Evolutionary conservation across 495 filamentous ascomycete genomes (phyloP).

Genomic region (Penicillium arizonense): DNA sequence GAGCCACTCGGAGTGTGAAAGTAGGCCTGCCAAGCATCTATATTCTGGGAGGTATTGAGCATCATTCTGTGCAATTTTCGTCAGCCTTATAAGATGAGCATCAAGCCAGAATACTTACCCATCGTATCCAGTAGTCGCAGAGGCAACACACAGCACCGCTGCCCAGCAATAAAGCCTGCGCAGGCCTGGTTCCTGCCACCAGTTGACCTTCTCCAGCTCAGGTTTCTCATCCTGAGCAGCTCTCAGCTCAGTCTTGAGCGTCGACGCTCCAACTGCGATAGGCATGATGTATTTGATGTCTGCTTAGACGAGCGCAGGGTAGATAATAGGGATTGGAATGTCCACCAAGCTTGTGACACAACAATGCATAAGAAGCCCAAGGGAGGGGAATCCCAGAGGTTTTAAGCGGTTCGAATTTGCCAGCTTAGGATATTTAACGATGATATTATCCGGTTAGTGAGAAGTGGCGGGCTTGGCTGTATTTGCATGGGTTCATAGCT

Average conservation of each 20-base stretch:
- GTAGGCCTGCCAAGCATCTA: slow-evolving; percentile 22
- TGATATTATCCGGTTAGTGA: slow-evolving; percentile 7
- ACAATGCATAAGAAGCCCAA: not conserved
- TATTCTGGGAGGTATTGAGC: slow-evolving; percentile 28
- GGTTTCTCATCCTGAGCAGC: slow-evolving; percentile 50
- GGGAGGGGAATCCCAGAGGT: not conserved
- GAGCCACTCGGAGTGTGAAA: slow-evolving; percentile 46
- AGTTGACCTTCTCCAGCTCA: slow-evolving; percentile 57
- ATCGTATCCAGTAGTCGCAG: slow-evolving; percentile 66
- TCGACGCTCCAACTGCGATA: slow-evolving; percentile 9
- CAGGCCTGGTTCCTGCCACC: slow-evolving; percentile 58
- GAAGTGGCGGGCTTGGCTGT: slow-evolving; percentile 1
- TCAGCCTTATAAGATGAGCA: not conserved
- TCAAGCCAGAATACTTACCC: slow-evolving; percentile 27
- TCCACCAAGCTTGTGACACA: not conserved
- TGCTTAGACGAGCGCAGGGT: not conserved
- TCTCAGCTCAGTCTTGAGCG: slow-evolving; percentile 24
- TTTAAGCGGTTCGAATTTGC: slow-evolving; percentile 8
- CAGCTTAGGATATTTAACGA: not conserved
- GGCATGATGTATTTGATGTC: slow-evolving; percentile 8
- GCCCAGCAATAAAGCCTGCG: slow-evolving; percentile 57
- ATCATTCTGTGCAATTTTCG: slow-evolving; percentile 14
- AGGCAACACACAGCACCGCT: slow-evolving; percentile 57
- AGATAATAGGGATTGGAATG: not conserved
- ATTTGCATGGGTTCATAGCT: not conserved